Conservation (phyloP, 2,329 filamentous ascomycete species). For the Neonectria sp. region DNA sequence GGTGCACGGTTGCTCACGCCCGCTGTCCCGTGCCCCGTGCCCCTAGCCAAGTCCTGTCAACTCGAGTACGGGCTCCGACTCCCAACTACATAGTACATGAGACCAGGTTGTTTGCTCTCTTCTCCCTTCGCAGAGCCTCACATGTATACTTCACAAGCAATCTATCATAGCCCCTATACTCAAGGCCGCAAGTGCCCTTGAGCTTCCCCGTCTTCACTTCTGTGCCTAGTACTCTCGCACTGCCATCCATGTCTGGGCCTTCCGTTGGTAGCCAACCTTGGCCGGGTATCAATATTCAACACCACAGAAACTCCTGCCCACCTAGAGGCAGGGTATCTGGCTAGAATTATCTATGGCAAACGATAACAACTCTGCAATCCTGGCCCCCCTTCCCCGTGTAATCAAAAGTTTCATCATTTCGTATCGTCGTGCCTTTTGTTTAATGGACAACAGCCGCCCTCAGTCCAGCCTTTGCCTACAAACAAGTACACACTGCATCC, state of each 20-base stretch:
- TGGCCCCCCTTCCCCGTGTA: not conserved
- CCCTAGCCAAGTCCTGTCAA: not conserved
- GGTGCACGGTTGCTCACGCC: slow-evolving; percentile 11
- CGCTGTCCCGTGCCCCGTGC: not conserved
- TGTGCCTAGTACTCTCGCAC: not conserved
- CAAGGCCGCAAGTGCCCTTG: not conserved
- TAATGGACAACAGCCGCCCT: not conserved
- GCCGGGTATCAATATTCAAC: not conserved
- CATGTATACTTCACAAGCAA: not conserved
- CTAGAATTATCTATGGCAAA: not conserved
- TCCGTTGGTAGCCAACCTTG: not conserved
- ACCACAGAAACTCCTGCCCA: not conserved
- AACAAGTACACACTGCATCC: not conserved
- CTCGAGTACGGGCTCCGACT: not conserved
- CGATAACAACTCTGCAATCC: not conserved
- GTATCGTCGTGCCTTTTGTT: not conserved
- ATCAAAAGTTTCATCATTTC: slow-evolving; percentile 1
- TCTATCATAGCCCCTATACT: not conserved
- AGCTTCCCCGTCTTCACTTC: not conserved
- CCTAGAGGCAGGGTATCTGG: not conserved
- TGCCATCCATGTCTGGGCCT: not conserved
- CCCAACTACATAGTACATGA: not conserved
- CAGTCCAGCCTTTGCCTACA: not conserved
- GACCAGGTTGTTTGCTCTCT: not conserved
- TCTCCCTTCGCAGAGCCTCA: not conserved